Evolutionary conservation across 2,329 filamentous ascomycete species (phyloP).

Genomic region (Aspergillus pseudonomiae): DNA sequence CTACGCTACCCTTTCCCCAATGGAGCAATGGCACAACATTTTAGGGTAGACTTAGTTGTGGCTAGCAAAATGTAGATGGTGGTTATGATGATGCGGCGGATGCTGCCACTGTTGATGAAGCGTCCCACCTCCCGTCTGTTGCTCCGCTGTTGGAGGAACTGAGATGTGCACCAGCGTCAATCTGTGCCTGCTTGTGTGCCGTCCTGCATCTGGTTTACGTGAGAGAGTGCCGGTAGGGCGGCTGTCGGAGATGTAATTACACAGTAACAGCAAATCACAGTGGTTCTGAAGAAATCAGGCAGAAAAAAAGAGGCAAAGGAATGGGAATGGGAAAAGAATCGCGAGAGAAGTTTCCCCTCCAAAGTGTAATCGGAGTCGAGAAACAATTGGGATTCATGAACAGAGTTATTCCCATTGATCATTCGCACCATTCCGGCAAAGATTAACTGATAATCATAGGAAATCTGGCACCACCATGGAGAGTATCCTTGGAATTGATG

Average conservation of each 20-base stretch:
- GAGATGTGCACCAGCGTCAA: constrained; percentile 21
- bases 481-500: constrained; percentile 10
- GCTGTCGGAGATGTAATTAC: neutral
- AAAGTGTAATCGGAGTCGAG: constrained; percentile 2
- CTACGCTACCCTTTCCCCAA: constrained; percentile 15
- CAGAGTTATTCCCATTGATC: constrained; percentile 6
- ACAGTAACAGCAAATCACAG: neutral
- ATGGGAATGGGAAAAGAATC: neutral
- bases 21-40: constrained; percentile 22
- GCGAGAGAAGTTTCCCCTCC: neutral
- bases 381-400: constrained; percentile 10
- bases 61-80: constrained; percentile 2
- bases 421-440: constrained; percentile 7
- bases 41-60: constrained; percentile 6
- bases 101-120: constrained; percentile 8
- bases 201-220: constrained; percentile 9
- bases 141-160: constrained; percentile 17
- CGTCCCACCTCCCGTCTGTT: constrained; percentile 19
- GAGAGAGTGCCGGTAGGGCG: neutral
- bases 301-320: constrained; percentile 4
- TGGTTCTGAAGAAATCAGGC: constrained; percentile 1
- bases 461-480: constrained; percentile 13
- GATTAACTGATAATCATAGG: constrained; percentile 11
- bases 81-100: constrained; percentile 5
- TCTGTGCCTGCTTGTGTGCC: constrained; percentile 12